Conservation (phyloP, 805 yeast species). For the Grigorovia transvaalensis region DNA sequence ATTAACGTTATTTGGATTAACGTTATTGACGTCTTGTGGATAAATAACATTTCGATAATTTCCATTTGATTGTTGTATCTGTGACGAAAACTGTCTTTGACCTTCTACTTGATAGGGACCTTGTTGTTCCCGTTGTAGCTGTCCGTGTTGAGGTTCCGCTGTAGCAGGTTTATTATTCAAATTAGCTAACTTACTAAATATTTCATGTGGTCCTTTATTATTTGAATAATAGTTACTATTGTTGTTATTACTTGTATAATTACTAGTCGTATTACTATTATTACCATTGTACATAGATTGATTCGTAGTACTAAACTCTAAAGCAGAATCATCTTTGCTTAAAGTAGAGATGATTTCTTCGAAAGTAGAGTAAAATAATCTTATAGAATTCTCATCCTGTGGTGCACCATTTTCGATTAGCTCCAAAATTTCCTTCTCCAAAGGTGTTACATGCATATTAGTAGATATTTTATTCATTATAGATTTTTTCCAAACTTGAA, state of each 20-base stretch:
- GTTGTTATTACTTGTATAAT: neutral
- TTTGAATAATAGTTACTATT: neutral
- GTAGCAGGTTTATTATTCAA: too few relatives aligned
- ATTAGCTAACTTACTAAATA: neutral
- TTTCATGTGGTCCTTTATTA: neutral
- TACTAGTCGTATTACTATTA: neutral
- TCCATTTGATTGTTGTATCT: neutral
- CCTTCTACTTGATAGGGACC: neutral
- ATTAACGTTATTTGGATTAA: neutral
- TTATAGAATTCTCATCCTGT: conserved; percentile 19
- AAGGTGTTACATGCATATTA: conserved; percentile 14
- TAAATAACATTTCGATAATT: neutral
- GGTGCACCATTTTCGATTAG: conserved; percentile 28
- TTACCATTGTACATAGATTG: neutral
- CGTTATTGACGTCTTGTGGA: neutral
- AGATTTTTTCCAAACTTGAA: conserved; percentile 84
- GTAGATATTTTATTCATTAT: conserved; percentile 22
- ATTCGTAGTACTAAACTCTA: neutral
- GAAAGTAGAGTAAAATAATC: conserved; percentile 19
- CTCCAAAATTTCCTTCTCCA: conserved; percentile 21
- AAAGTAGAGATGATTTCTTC: conserved; percentile 17
- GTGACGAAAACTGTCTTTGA: neutral
- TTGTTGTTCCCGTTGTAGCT: neutral
- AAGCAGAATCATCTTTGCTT: neutral
- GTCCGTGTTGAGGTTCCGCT: neutral